A percentile compares a stretch with the other conserved stretches of the same genome.
These are phyloP conservation scores for Collybia nuda DNA, from an alignment of 768 basidiomycete species.

Conservation along the genomic window DNA sequence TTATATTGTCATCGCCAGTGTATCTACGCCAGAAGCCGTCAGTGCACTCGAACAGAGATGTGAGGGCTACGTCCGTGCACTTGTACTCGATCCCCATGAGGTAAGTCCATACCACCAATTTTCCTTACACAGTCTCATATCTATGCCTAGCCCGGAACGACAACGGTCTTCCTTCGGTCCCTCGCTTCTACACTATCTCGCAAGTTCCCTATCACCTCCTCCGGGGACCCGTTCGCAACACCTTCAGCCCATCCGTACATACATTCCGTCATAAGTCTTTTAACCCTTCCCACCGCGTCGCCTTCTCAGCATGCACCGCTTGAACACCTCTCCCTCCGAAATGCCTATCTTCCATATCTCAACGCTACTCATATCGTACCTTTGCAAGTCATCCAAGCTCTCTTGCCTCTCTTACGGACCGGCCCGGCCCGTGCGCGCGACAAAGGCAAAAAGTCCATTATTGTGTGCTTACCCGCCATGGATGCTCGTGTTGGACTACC, in stretches of 20 bases:
- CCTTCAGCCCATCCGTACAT: conserved; percentile 68
- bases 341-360: conserved; percentile 69
- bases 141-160: conserved; percentile 57
- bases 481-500: conserved; percentile 77
- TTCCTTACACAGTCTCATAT: background rate
- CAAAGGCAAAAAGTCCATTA: conserved; percentile 56
- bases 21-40: conserved; percentile 66
- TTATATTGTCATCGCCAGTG: conserved; percentile 82
- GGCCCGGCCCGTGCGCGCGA: conserved; percentile 56
- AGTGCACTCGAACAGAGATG: conserved; percentile 61
- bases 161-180: conserved; percentile 78
- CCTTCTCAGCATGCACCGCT: conserved; percentile 56
- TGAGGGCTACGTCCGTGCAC: conserved; percentile 76
- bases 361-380: conserved; percentile 76
- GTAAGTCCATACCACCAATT: conserved; percentile 33
- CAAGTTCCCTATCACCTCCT: conserved; percentile 73
- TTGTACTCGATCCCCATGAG: conserved; percentile 80
- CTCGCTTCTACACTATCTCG: conserved; percentile 78
- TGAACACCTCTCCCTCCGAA: conserved; percentile 65
- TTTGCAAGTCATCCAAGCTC: conserved; percentile 71
- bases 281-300: conserved; percentile 50
- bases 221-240: conserved; percentile 80
- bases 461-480: conserved; percentile 74
- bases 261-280: conserved; percentile 75
- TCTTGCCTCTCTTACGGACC: conserved; percentile 74